Evolutionary conservation across 441 rosid genomes (phyloP), one percentile per base, ranked within the genome.

Genomic region (Geranium incanum): DNA sequence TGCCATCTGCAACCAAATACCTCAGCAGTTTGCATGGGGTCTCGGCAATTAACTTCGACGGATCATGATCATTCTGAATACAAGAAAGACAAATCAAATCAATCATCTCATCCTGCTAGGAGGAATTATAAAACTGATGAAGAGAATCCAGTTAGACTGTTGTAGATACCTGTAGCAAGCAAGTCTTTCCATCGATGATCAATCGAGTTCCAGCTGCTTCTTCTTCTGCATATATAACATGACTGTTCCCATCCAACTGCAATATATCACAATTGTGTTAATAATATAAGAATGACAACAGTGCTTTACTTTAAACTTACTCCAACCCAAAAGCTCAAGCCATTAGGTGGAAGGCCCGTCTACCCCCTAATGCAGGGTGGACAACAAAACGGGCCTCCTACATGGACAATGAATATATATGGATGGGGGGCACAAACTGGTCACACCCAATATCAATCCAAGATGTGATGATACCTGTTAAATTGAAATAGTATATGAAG

Each of bases 181-280:
- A 96, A 77, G 99, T 96, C 80, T 97, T 89, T 82, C 99, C 99
- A 74, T 96, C 99, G 72, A 96, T 96, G 70, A 96, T 95, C 74
- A 96, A 97, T 66, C 97, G 98, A 77, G 98, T 96, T 79, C 99
- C 99, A 72, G 99, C 99, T 15, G 98, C 98, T 87, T 93, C 99
- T 85, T 96, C 99, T 80, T 96, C 99, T 16, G 97, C 99, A 82
- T 96, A 96, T 85, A 93, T 88, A 55, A 96, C 89, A 87, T 96
- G 99, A 80, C 99, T 96, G 84, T 96, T 91, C 70, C 99, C 99
- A 79, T 93, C 92, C 89, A 96, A 79, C 99, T 96, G 89, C 60
- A 75, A 76, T 52, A 80, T 74, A 72, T 67, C 8, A 37, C 36
- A 60, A 21, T 60, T 21, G 23, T 21, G 33, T 64, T 50, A 8